Evolutionary conservation across 129 eudicot genomes (phyloP).

Genomic region (Escallonia herrerae): DNA sequence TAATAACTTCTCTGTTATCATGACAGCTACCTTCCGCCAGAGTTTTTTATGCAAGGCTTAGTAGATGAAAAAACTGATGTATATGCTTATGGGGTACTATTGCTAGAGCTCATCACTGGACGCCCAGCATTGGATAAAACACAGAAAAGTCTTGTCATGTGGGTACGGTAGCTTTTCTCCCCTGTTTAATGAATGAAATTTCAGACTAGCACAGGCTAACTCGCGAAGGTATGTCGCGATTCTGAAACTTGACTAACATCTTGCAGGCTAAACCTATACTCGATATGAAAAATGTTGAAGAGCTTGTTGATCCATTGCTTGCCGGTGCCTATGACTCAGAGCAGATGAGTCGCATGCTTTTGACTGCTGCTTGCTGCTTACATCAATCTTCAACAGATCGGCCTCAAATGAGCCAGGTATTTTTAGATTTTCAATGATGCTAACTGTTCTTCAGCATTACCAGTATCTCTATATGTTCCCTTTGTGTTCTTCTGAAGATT

Average conservation of each 20-base stretch:
- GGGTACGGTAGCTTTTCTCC: constrained; percentile 48
- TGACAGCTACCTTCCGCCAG: constrained; percentile 89
- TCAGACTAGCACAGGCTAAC: no score
- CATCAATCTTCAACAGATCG: constrained; percentile 54
- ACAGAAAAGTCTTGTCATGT: constrained; percentile 77
- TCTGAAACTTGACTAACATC: neutral
- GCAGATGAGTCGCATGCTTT: constrained; percentile 41
- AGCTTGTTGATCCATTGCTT: constrained; percentile 69
- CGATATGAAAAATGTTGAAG: constrained; percentile 29
- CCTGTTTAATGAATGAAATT: neutral
- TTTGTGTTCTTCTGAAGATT: no score
- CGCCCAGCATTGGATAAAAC: constrained; percentile 80
- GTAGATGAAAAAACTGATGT: constrained; percentile 90
- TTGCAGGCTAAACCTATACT: constrained; percentile 81
- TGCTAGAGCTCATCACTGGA: constrained; percentile 72
- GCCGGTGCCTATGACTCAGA: constrained; percentile 45
- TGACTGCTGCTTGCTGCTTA: constrained; percentile 55
- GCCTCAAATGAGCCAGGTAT: constrained; percentile 74
- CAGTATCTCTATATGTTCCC: no score
- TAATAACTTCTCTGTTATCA: neutral
- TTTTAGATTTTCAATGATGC: constrained; percentile 1
- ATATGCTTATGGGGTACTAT: constrained; percentile 76
- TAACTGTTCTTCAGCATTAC: neutral
- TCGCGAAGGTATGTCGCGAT: no score
- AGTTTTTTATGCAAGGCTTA: constrained; percentile 74